phyloP scores from a whole-genome alignment of 1,139 yeast species.

The Protomyces inundatus region DNA sequence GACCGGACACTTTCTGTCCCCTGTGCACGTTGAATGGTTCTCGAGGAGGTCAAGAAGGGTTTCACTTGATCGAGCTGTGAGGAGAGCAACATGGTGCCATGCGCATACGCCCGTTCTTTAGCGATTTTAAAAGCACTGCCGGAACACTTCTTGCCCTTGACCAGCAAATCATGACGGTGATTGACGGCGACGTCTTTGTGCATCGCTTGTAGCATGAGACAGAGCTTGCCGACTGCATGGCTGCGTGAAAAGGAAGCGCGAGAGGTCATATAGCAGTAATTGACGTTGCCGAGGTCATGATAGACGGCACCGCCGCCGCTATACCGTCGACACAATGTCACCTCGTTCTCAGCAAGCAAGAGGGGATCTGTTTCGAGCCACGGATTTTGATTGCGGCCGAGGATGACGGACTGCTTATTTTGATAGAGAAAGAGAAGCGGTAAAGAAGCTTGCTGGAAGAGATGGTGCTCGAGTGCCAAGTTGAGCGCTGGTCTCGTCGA shows the following conservation, averaged over 20 bases:
- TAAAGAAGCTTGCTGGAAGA: constrained; percentile 52
- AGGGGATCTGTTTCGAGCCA: constrained; percentile 78
- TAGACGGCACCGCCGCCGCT: constrained; percentile 98
- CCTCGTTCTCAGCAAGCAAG: constrained; percentile 47
- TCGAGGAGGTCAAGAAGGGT: constrained; percentile 50
- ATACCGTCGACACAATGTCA: constrained; percentile 71
- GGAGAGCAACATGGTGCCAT: constrained; percentile 86
- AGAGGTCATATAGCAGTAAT: constrained; percentile 74
- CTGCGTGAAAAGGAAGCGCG: constrained; percentile 62
- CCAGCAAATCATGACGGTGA: constrained; percentile 70
- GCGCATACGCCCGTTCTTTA: constrained; percentile 81
- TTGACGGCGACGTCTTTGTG: constrained; percentile 46
- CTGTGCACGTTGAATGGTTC: constrained; percentile 50
- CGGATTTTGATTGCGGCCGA: constrained; percentile 96
- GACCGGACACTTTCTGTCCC: constrained; percentile 75
- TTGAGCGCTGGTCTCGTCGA: constrained; percentile 67
- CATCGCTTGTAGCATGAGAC: constrained; percentile 47
- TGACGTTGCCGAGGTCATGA: constrained; percentile 88
- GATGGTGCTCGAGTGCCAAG: constrained; percentile 73
- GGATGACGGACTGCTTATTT: constrained; percentile 78
- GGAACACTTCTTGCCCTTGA: constrained; percentile 56
- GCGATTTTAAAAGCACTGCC: constrained; percentile 90
- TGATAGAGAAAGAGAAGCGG: constrained; percentile 56
- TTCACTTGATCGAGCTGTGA: constrained; percentile 58
- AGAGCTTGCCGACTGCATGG: constrained; percentile 54